A percentile compares a stretch with the other conserved stretches of the same genome.
phyloP scores from a whole-genome alignment of 164 flowering plant genomes.

The Umbellularia californica region DNA sequence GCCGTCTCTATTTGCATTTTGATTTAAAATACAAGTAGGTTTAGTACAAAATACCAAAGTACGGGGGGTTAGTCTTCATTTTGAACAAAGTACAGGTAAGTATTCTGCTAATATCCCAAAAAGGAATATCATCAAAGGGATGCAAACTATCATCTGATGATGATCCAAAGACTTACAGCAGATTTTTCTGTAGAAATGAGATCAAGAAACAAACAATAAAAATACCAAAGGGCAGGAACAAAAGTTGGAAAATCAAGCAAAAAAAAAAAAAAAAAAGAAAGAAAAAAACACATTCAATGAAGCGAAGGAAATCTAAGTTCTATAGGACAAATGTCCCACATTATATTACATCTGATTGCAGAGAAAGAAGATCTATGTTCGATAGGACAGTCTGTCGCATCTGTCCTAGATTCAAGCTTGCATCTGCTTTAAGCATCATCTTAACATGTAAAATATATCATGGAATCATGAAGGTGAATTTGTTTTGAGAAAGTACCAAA shows the following conservation, averaged over 20 bases:
- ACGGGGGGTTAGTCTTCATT: too few relatives aligned
- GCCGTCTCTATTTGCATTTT: too few relatives aligned
- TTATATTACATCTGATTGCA: background rate
- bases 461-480: too few relatives aligned
- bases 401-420: too few relatives aligned
- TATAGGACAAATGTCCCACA: background rate
- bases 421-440: too few relatives aligned
- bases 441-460: too few relatives aligned
- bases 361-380: background rate
- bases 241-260: background rate
- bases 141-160: background rate
- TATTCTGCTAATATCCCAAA: too few relatives aligned
- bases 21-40: too few relatives aligned
- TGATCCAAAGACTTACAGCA: background rate
- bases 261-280: background rate
- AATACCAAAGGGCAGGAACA: background rate
- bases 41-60: too few relatives aligned
- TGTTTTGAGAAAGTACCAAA: background rate
- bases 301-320: too few relatives aligned
- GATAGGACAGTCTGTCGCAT: background rate
- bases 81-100: too few relatives aligned
- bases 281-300: background rate
- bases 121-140: background rate
- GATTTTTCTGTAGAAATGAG: background rate
- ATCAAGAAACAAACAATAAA: background rate